Base-by-base conservation (phyloP, 1,139 yeast species). In the Ogataea hybrid region DNA sequence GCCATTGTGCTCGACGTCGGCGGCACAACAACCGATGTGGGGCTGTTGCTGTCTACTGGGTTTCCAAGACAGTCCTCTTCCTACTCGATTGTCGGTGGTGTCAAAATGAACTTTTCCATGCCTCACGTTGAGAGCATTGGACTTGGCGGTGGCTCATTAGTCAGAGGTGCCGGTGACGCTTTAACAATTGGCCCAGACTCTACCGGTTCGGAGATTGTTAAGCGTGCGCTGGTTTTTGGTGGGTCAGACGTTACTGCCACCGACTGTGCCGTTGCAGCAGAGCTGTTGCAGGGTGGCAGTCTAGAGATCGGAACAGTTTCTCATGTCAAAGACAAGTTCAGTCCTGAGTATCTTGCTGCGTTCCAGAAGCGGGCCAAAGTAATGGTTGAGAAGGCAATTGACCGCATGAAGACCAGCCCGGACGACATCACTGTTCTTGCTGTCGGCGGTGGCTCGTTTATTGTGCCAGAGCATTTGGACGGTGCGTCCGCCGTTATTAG, bases 381-480 rank as follows among this genome's bases (percentile, higher is more conserved):
- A 4, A 61, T 58, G 52, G 30, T 63, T 16, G 63, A 57, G 31
- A 39, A 39, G 8, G 56, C 58, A 4, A 58, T 63, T 27, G 67
- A 63, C 44, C 47, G 59, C 35, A 60, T 63, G 59, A 61, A 58
- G 43, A 63, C 63, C 7, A 53, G 49, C 31, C 59, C 67, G 2
- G 64, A 59, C 11, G 64, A 62, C 12, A 46, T 63, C 16, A 61
- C 63, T 6, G 63, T 63, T n/a, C 41, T 63, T 5, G 53, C 61
- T 8, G 67, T 63, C 16, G 67, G 67, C 14, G 67, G 67, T 21
- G 67, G 67, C 9, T 61, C 67, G 10, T 62, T 63, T 35, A 58
- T 63, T 38, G 57, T 60, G 15, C 66, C 65, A 4, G 44, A 48
- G 9, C 32, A 42, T 3, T 32, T 63, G 3, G 56, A 53, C 6